Conservation (phyloP, 768 basidiomycete species). For the Podaxis rugospora region DNA sequence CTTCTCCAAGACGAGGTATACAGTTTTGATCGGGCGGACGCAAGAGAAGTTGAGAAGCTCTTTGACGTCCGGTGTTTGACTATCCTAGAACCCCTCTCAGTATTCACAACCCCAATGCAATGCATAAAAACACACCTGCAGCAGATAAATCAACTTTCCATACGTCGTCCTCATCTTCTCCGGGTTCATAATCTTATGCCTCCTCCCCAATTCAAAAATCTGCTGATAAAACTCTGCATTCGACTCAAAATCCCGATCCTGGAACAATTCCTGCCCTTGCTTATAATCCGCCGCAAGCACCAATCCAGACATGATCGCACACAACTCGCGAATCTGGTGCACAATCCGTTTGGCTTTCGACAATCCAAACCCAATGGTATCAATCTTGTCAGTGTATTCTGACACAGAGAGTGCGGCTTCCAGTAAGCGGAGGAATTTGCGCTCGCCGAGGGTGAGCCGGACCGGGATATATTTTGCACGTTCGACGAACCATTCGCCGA, state of each 20-base stretch:
- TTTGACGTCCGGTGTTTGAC: slow-evolving; percentile 77
- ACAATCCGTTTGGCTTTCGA: slow-evolving; percentile 88
- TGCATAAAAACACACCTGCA: slow-evolving; percentile 49
- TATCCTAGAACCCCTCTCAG: slow-evolving; percentile 49
- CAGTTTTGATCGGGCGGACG: slow-evolving; percentile 73
- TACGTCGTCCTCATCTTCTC: slow-evolving; percentile 90
- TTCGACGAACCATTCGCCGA: slow-evolving; percentile 85
- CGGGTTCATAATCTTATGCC: slow-evolving; percentile 91
- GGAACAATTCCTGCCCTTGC: slow-evolving; percentile 81
- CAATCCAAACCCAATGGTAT: slow-evolving; percentile 71
- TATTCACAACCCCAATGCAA: background rate
- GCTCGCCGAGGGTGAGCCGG: slow-evolving; percentile 68
- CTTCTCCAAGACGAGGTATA: slow-evolving; percentile 62
- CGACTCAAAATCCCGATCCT: slow-evolving; percentile 73
- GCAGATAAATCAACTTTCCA: slow-evolving; percentile 79
- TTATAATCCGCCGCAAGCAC: slow-evolving; percentile 84
- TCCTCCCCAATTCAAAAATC: slow-evolving; percentile 77
- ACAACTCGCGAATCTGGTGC: slow-evolving; percentile 80
- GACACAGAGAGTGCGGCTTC: slow-evolving; percentile 83
- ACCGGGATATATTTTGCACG: slow-evolving; percentile 78
- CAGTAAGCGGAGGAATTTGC: slow-evolving; percentile 80
- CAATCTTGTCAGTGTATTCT: slow-evolving; percentile 89
- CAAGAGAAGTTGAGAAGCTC: slow-evolving; percentile 79
- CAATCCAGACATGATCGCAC: slow-evolving; percentile 83
- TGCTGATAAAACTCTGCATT: slow-evolving; percentile 79